Percentiles rank a stretch among this genome's conserved stretches.
Evolutionary conservation across 345 rosid genomes (phyloP).

Genomic region (Cardamine occulta): DNA sequence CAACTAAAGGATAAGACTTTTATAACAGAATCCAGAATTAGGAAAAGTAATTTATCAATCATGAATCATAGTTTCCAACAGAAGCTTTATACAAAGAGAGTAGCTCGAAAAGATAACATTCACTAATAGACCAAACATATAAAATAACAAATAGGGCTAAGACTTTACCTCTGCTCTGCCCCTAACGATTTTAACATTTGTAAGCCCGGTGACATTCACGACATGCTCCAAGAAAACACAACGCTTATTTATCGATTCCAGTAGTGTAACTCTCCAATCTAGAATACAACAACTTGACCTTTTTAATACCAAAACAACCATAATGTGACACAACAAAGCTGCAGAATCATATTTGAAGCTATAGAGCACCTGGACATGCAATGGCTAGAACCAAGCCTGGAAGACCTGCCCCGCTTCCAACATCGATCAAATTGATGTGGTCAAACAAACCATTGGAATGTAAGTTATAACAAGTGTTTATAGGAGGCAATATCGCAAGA

Average conservation of each 20-base stretch:
- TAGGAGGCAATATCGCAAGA: conserved; percentile 71
- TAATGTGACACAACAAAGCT: neutral
- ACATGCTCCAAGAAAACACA: conserved; percentile 88
- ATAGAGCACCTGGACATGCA: conserved; percentile 66
- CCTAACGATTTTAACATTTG: conserved; percentile 70
- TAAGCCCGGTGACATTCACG: conserved; percentile 59
- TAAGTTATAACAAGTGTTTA: conserved; percentile 49
- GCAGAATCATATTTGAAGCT: neutral
- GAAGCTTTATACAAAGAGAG: neutral
- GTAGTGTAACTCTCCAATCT: conserved; percentile 88
- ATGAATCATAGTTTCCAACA: neutral
- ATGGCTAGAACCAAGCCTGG: conserved; percentile 89
- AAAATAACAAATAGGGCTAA: neutral
- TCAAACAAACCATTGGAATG: conserved; percentile 47
- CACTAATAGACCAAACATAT: conserved; percentile 7
- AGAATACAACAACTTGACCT: conserved; percentile 9
- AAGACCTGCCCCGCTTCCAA: conserved; percentile 90
- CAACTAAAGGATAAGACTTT: too few species aligned
- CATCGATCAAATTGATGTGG: conserved; percentile 66
- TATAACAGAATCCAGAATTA: too few species aligned
- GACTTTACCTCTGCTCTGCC: conserved; percentile 90
- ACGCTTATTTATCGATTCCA: conserved; percentile 83
- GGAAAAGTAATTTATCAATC: too few species aligned
- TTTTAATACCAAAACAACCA: neutral
- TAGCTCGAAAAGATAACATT: neutral